Evolutionary conservation across 305 asterid genomes (phyloP), one percentile per base, ranked within the genome.

Genomic region (Plantago lanceolata): DNA sequence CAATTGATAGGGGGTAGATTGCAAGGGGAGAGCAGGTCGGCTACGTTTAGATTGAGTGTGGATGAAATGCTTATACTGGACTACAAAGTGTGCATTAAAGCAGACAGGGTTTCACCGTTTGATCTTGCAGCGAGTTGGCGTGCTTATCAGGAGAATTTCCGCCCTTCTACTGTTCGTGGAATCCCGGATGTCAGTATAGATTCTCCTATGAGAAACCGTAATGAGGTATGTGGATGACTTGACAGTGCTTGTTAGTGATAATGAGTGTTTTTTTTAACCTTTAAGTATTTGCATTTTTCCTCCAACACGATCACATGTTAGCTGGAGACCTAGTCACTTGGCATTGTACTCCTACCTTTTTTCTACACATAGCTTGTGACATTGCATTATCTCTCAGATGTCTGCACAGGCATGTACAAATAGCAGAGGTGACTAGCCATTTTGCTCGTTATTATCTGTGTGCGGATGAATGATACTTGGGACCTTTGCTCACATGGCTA

Each of bases 101-200:
- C 94, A 11, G 95, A 82, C 64, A 80, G 95, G 65, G 93, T 90
- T 68, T 94, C 97, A 0, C 99, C 99, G 0, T 88, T 94, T 72
- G 97, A 94, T 79, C 97, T 94, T 58, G 97, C 96, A 8, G 97
- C 97, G 2, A 94, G 99, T 80, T 94, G 97, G 99, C 88, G 99
- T 63, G 90, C 95, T 4, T 90, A 84, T 79, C 89, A 81, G 78
- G 96, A 90, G 73, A 90, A 94, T 76, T 86, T 92, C 75, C 86
- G 73, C 82, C 97, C 85, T 56, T 94, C 99, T 8, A 68, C 90
- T 51, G 99, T 94, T 79, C 94, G 96, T 67, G 97, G 95, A 24
- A 85, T 93, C 47, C 99, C 99, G 2, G 97, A 90, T 71, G 86
- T 93, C 68, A 90, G 89, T 73, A 85, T 93, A 45, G 84, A 83